These are phyloP conservation scores for Thielaviopsis euricoi DNA, from an alignment of 2,329 filamentous ascomycete genomes.

Conservation along the genomic window DNA sequence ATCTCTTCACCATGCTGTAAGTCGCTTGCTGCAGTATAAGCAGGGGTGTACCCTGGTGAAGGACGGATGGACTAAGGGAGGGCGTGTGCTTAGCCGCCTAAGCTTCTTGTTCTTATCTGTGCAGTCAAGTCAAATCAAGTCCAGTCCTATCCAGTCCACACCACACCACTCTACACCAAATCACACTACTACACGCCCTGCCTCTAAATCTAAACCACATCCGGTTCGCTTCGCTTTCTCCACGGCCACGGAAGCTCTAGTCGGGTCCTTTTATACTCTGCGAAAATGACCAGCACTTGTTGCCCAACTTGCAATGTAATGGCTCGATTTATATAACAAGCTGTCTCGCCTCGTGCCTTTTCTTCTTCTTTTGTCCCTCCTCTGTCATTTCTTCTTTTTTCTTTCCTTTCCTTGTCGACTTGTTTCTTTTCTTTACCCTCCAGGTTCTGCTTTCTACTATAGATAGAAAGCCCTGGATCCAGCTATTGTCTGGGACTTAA, in stretches of 20 bases:
- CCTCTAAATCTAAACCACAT: not conserved
- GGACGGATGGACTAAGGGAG: not conserved
- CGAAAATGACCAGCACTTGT: too few species aligned
- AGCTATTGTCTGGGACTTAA: not conserved
- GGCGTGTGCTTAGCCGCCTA: not conserved
- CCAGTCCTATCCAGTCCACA: too few species aligned
- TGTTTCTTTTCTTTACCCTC: not conserved
- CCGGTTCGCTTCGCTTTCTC: not conserved
- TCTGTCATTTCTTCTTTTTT: constrained; percentile 6
- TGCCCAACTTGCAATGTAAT: not conserved
- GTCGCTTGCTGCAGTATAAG: not conserved
- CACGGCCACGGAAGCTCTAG: not conserved
- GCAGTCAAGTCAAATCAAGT: not conserved
- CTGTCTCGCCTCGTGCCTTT: not conserved
- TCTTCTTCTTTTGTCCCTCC: constrained; percentile 10
- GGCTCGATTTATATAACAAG: not conserved
- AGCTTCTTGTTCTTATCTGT: not conserved
- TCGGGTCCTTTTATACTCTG: not conserved
- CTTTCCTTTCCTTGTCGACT: not conserved
- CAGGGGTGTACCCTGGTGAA: not conserved
- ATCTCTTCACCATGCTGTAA: too few species aligned
- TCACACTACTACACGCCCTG: not conserved
- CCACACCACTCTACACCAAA: too few species aligned
- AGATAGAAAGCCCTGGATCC: too few species aligned
- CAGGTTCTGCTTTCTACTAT: too few species aligned